Percentiles rank a stretch among this genome's conserved stretches.
phyloP scores from a whole-genome alignment of 106 monocot genomes.

The Iris macrosiphon region DNA sequence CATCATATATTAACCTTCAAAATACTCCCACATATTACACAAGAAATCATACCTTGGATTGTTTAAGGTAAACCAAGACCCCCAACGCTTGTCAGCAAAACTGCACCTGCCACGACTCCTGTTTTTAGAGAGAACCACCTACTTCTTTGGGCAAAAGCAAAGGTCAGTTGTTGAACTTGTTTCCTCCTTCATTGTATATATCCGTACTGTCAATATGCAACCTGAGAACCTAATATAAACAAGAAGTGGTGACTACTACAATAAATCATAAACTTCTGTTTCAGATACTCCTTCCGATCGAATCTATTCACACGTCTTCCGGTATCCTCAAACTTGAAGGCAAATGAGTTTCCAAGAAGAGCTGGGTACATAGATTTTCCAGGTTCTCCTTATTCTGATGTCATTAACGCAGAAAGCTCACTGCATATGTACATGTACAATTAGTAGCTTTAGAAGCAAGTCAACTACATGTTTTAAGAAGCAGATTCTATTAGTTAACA shows the following conservation, averaged over 20 bases:
- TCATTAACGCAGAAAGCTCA: constrained; percentile 64
- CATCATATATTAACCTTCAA: too few relatives aligned
- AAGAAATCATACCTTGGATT: constrained; percentile 40
- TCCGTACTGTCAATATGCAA: constrained; percentile 39
- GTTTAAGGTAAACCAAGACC: constrained; percentile 20
- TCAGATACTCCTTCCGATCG: constrained; percentile 49
- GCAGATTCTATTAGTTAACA: too few relatives aligned
- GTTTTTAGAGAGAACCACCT: too few relatives aligned
- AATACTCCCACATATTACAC: too few relatives aligned
- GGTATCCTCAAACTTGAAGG: constrained; percentile 74
- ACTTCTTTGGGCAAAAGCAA: constrained; percentile 9
- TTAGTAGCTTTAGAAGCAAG: too few relatives aligned
- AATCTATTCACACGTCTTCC: constrained; percentile 77
- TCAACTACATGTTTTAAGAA: too few relatives aligned
- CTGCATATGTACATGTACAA: too few relatives aligned
- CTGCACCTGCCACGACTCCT: not conserved
- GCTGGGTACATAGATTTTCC: constrained; percentile 53
- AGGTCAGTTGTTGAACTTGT: constrained; percentile 11
- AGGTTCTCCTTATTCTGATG: constrained; percentile 62
- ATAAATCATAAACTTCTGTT: too few relatives aligned
- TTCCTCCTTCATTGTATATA: constrained; percentile 3
- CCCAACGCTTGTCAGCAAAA: constrained; percentile 36
- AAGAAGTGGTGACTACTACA: not conserved
- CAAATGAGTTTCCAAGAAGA: constrained; percentile 59
- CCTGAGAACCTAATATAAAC: constrained; percentile 52